Base-by-base conservation (phyloP, 768 basidiomycete genomes). In the Gautieria morchelliformis region DNA sequence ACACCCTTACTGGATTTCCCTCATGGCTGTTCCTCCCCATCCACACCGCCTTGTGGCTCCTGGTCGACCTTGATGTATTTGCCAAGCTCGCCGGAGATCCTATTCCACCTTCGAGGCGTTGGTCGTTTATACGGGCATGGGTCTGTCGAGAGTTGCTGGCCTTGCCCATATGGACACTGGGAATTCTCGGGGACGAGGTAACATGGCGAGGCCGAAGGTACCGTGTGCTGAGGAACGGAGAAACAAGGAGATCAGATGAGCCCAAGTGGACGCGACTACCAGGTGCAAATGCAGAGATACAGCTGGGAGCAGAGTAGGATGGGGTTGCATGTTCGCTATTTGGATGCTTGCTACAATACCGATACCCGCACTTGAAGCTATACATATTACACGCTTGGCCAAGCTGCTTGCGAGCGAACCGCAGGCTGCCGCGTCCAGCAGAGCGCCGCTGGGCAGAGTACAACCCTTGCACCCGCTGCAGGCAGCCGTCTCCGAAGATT, bases 181-280 rank as follows among this genome's bases (percentile, higher is more conserved):
- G 89, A 6, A 81, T 99, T 41, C 70, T 85, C 51, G 93, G 94
- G 30, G 77, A 83, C 67, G 81, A 83, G 58, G 90, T 99, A 33
- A 74, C 77, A 0, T 99, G 96, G 96, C 78, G 96, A 66, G 95
- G 94, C 0, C 77, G 72, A 65, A 78, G 68, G 61, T 99, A 97
- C 70, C 75, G 76, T 61, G 79, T 97, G 46, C 68, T 84, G 59
- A 71, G 70, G 37, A 87, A 91, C 63, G 93, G 94, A 47, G 85
- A 86, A 67, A 84, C 83, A 7, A 72, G 68, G 49, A 35, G 46
- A 59, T 48, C 47, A 8, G 58, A 55, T n/a, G 32, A 44, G 19
- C n/a, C 9, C 10, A 37, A 37, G 35, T 37, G 35, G 14, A 14
- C 35, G 19, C 19, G n/a, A 40, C 39, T 41, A 54, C 33, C 20